Evolutionary conservation across 352 stramenopile genomes (phyloP), one percentile per base, ranked within the genome.

Genomic region (Globisporangium lucens): DNA sequence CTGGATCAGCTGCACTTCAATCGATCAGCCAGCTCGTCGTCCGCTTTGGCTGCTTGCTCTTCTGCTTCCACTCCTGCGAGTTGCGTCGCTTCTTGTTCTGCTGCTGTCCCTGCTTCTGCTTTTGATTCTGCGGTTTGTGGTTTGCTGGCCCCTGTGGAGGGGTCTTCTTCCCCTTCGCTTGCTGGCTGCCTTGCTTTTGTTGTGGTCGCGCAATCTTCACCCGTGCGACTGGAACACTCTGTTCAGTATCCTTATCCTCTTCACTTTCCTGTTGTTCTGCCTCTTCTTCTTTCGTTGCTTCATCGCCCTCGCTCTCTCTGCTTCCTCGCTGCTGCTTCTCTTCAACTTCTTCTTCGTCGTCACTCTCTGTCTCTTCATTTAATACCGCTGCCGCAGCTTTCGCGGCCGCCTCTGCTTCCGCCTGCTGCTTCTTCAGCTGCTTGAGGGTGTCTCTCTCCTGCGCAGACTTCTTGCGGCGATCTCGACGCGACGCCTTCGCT

Each of bases 391-490:
- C 55, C 7, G 79, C 75, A 9, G 78, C 71, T 59, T 77, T 66
- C 33, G 33, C 57, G 4, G 43, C 67, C 20, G 52, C 57, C 30
- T 56, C 46, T 8, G 41, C 70, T 35, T 86, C 64, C 55, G 82
- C 65, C 51, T 85, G 77, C 22, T 77, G 38, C 47, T 68, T 75
- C 62, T 85, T 84, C 0, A 59, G 65, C 12, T 61, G 59, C 55
- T 82, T 80, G 4, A 63, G 56, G 0, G 61, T 61, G 4, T 82
- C 67, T 43, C 72, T 66, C 57, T 89, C 76, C 65, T 88, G 75
- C 0, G 82, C 82, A 13, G 85, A 76, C 13, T 75, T 76, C 63
- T 93, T 89, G n/a, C 87, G 75, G 13, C 76, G 69, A 38, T 88
- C 74, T 61, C 85, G 88, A 10, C 85, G 75, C 22, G 75, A 72